Conservation (phyloP, 768 basidiomycete species). For the Lactarius evosmus region DNA sequence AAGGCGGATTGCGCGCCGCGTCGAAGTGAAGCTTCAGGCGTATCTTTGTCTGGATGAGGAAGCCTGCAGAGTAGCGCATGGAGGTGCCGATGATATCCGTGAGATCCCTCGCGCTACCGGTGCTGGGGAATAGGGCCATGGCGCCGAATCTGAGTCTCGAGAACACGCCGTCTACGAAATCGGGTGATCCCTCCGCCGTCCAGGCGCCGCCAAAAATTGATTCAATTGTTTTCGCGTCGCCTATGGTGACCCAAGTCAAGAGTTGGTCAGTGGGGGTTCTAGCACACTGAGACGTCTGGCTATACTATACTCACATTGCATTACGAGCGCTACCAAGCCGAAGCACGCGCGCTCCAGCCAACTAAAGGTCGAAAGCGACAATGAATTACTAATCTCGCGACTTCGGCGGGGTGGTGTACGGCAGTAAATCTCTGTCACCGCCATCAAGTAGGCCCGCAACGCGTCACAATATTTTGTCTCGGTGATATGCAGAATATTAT, state of each 20-base stretch:
- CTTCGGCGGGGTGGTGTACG: neutral
- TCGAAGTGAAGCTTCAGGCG: neutral
- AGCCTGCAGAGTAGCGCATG: neutral
- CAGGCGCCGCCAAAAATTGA: constrained; percentile 12
- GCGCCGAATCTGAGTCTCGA: neutral
- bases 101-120: neutral
- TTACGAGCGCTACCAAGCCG: constrained; percentile 8
- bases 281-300: too few relatives aligned
- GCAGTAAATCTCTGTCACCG: neutral
- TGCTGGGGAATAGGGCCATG: neutral
- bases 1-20: neutral
- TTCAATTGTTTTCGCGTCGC: neutral
- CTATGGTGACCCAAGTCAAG: neutral
- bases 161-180: neutral
- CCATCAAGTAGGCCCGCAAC: neutral
- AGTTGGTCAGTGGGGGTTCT: neutral
- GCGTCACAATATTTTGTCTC: neutral
- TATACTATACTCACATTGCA: constrained; percentile 11
- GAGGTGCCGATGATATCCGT: neutral
- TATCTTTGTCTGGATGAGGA: constrained; percentile 3
- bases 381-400: neutral
- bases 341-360: constrained; percentile 16
- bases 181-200: neutral
- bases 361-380: neutral
- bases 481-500: constrained; percentile 3